phyloP scores from a whole-genome alignment of 2,329 filamentous ascomycete species.

The Cordyceps farinosa region DNA sequence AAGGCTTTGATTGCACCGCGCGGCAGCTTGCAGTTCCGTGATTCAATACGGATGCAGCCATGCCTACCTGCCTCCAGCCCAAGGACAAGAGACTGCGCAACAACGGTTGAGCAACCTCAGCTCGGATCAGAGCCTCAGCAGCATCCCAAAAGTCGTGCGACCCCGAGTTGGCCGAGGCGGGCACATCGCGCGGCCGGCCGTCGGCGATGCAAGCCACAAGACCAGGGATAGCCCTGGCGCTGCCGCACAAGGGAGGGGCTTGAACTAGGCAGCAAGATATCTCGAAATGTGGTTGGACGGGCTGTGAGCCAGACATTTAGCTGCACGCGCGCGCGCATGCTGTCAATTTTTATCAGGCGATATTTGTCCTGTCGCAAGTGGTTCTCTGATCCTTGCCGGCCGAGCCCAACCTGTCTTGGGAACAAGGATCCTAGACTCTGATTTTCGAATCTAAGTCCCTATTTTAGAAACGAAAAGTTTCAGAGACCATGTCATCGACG shows the following conservation, averaged over 20 bases:
- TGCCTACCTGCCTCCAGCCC: not conserved
- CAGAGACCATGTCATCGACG: too few species aligned
- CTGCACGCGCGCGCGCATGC: not conserved
- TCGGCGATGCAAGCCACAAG: not conserved
- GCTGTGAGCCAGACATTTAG: not conserved
- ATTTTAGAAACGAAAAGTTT: too few species aligned
- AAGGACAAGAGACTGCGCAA: too few species aligned
- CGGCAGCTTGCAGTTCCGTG: not conserved
- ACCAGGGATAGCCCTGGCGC: not conserved
- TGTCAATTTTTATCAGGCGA: not conserved
- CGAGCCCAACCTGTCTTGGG: too few species aligned
- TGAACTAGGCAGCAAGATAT: slow-evolving; percentile 13
- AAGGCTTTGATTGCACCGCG: too few species aligned
- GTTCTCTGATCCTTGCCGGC: too few species aligned
- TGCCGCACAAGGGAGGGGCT: slow-evolving; percentile 11
- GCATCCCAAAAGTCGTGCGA: too few species aligned
- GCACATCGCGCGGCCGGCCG: not conserved
- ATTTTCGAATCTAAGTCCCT: too few species aligned
- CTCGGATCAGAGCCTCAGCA: too few species aligned
- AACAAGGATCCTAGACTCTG: too few species aligned
- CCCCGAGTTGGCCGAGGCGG: not conserved
- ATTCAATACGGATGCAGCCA: not conserved
- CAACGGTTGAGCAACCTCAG: too few species aligned
- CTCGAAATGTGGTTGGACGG: not conserved
- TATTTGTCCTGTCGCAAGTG: too few species aligned